Evolutionary conservation across 2,329 filamentous ascomycete genomes (phyloP).

Genomic region (Claviceps cyperi): DNA sequence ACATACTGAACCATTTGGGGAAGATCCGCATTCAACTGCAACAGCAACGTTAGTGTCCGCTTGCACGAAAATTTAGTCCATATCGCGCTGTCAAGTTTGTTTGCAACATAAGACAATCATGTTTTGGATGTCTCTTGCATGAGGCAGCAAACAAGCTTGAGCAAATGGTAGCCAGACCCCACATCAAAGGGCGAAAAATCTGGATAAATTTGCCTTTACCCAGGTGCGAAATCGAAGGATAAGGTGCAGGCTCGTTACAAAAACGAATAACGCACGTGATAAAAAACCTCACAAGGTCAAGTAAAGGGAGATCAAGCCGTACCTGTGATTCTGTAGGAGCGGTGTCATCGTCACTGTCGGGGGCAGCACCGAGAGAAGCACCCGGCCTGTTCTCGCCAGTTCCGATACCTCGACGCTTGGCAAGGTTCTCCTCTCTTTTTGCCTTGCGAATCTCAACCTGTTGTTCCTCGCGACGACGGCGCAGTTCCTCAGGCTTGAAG

Average conservation of each 20-base stretch:
- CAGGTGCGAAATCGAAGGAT: not conserved
- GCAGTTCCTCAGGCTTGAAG: constrained; percentile 98
- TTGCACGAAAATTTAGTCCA: not conserved
- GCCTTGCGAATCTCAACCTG: constrained; percentile 98
- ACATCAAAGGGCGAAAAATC: constrained; percentile 13
- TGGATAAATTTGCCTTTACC: not conserved
- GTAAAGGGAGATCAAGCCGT: constrained; percentile 16
- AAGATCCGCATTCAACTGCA: constrained; percentile 87
- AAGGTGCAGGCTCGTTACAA: not conserved
- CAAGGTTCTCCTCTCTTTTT: constrained; percentile 97
- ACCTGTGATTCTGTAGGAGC: constrained; percentile 94
- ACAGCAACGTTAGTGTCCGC: constrained; percentile 8
- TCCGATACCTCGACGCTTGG: constrained; percentile 90
- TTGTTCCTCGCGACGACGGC: constrained; percentile 95
- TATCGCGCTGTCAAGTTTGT: no score
- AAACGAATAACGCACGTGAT: not conserved
- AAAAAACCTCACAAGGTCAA: not conserved
- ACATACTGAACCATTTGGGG: constrained; percentile 96
- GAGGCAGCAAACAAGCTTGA: not conserved
- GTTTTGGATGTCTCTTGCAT: not conserved
- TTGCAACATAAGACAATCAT: no score
- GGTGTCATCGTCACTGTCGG: constrained; percentile 95
- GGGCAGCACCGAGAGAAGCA: constrained; percentile 71
- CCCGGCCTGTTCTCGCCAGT: constrained; percentile 66
- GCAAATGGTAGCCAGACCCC: constrained; percentile 18